phyloP scores from a whole-genome alignment of 768 basidiomycete species.

The Pisolithus albus region DNA sequence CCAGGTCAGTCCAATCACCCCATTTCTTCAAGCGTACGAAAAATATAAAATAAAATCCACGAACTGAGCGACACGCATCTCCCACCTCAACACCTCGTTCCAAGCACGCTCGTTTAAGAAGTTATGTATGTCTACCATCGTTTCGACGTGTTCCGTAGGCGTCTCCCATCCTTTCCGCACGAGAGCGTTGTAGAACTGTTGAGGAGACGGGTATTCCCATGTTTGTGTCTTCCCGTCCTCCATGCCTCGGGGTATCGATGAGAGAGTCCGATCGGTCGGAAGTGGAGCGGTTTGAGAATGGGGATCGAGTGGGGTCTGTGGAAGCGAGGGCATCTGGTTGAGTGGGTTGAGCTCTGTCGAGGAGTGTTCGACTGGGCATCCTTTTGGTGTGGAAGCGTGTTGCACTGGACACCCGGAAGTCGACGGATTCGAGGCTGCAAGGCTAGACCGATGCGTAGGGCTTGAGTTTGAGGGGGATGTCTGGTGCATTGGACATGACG shows the following conservation, averaged over 20 bases:
- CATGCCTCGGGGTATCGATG: conserved; percentile 75
- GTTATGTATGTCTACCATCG: conserved; percentile 98
- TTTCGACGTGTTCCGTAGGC: conserved; percentile 91
- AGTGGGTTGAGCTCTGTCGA: conserved; percentile 47
- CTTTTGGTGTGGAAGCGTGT: conserved; percentile 27
- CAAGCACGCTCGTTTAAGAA: conserved; percentile 96
- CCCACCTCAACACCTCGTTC: conserved; percentile 93
- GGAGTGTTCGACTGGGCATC: conserved; percentile 61
- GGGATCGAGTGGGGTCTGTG: conserved; percentile 52
- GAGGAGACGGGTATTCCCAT: conserved; percentile 97
- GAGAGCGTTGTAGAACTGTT: conserved; percentile 97
- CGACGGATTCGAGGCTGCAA: background rate
- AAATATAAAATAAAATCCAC: conserved; percentile 1
- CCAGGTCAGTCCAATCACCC: conserved; percentile 1
- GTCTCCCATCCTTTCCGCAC: conserved; percentile 97
- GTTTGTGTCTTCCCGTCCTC: conserved; percentile 23
- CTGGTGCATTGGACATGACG: conserved; percentile 1
- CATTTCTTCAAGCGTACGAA: background rate
- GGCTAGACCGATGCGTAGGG: conserved; percentile 7
- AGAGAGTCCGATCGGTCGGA: conserved; percentile 67
- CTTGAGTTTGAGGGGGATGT: background rate
- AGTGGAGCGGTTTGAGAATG: conserved; percentile 46
- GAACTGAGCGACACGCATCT: conserved; percentile 45
- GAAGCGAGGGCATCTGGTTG: conserved; percentile 86
- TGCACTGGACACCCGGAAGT: conserved; percentile 37